These are phyloP conservation scores for Gardenia jasminoides DNA, from an alignment of 257 asterid species.

Conservation along the genomic window DNA sequence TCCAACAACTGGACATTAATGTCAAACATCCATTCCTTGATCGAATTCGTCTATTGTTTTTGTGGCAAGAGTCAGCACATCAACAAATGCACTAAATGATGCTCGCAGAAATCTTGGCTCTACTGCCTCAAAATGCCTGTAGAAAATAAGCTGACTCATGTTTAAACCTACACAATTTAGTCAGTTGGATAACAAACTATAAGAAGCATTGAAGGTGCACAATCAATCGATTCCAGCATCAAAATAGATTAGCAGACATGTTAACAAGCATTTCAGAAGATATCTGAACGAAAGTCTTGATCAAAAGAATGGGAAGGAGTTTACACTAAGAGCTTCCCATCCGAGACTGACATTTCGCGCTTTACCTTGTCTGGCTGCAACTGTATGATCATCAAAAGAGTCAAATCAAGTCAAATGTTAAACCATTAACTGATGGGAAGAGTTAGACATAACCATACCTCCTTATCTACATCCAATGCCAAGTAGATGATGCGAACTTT, in stretches of 20 bases:
- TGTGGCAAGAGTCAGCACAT: constrained; percentile 73
- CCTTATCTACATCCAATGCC: constrained; percentile 79
- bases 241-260: neutral
- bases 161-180: neutral
- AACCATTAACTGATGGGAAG: constrained; percentile 9
- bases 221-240: neutral
- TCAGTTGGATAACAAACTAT: neutral
- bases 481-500: constrained; percentile 61
- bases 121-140: constrained; percentile 78
- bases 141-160: neutral
- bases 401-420: constrained; percentile 4
- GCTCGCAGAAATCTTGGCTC: constrained; percentile 92
- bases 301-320: constrained; percentile 10
- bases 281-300: neutral
- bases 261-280: neutral
- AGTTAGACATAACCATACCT: constrained; percentile 42
- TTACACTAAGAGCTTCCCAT: constrained; percentile 79
- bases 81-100: constrained; percentile 77
- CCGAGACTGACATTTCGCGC: constrained; percentile 54
- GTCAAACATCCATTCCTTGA: constrained; percentile 33
- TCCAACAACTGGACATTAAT: neutral
- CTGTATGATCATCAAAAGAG: constrained; percentile 42
- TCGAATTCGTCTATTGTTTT: constrained; percentile 76
- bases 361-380: constrained; percentile 92
- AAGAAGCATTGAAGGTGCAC: neutral